Base-by-base conservation (phyloP, 306 rosid genomes). In the Corylus heterophylla region DNA sequence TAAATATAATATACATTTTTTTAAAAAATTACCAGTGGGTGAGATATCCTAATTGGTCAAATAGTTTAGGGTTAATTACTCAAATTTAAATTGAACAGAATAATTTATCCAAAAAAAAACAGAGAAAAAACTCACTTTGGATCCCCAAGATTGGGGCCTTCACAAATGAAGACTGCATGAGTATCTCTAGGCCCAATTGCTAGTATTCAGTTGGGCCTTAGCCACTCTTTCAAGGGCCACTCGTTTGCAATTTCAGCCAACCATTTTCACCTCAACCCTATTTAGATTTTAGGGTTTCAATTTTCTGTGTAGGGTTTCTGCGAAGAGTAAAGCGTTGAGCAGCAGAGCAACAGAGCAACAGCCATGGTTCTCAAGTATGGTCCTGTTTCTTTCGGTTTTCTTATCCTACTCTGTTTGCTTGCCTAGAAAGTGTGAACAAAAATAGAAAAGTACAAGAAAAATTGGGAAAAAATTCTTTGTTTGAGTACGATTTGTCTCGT, bases 351-450 rank as follows among this genome's bases (percentile, higher is more conserved):
- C 48, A 81, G 84, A 42, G 54, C 79, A 74, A 77, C 88, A 76
- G 87, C 90, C 83, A 92, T 92, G 97, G 96, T 93, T 86, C 91
- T 93, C 84, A 93, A 93, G 97, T 91, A 56, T 6, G 91, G 56
- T 54, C 69, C 45, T 20, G 10, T 14, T 16, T 69, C 71, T 51
- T 18, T 17, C 27, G 25, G 17, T 35, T 31, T 35, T 75, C 56
- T 4, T 56, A 12, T 1, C 12, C 2, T 2, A 2, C 22, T 12
- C 71, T 39, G 50, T 39, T 39, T 67, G 50, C 4, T 64, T 17
- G 20, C 20, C 12, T 12, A 35, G 45, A 35, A 31, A 64, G 10
- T 37, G 45, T 35, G 35, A 20, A 22, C 31, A 20, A 58, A 4
- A 55, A 20, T 18, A 2, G 16, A 17, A 17, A 12, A 12, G n/a